A percentile compares a stretch with the other conserved stretches of the same genome.
Evolutionary conservation across 352 stramenopile genomes (phyloP).

Genomic region (Nothophytophthora sp.): DNA sequence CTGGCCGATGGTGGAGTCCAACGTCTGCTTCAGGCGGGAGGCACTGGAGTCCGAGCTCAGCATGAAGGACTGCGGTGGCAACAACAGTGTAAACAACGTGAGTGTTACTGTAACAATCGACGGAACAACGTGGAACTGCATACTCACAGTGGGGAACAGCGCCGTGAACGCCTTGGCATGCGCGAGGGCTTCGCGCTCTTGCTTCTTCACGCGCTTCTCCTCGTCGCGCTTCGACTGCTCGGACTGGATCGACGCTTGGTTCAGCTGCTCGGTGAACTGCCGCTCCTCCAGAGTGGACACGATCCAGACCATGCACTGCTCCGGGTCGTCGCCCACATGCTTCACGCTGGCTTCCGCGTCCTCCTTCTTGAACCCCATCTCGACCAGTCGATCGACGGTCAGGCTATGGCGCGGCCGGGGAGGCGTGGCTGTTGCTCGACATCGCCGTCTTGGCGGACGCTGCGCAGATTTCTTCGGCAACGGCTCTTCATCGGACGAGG

Average conservation of each 20-base stretch:
- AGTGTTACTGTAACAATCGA: neutral
- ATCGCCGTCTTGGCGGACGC: slow-evolving; percentile 7
- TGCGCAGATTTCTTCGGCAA: slow-evolving; percentile 15
- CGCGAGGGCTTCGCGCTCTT: slow-evolving; percentile 53
- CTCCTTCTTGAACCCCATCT: slow-evolving; percentile 63
- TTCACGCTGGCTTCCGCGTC: slow-evolving; percentile 67
- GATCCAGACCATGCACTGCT: slow-evolving; percentile 85
- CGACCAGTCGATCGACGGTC: slow-evolving; percentile 53
- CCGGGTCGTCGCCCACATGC: slow-evolving; percentile 53
- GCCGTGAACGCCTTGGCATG: slow-evolving; percentile 58
- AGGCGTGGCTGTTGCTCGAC: slow-evolving; percentile 14
- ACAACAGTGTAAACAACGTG: neutral
- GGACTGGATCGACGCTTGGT: slow-evolving; percentile 76
- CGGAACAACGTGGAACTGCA: neutral
- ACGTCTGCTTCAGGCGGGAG: slow-evolving; percentile 39
- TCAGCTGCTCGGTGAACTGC: slow-evolving; percentile 70
- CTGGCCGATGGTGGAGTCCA: slow-evolving; percentile 52
- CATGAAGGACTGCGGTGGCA: slow-evolving; percentile 55
- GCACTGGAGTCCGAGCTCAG: slow-evolving; percentile 37
- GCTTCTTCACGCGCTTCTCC: slow-evolving; percentile 52
- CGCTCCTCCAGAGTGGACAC: slow-evolving; percentile 72
- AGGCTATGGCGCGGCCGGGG: slow-evolving; percentile 48
- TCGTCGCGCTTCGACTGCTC: slow-evolving; percentile 70
- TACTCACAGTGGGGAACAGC: slow-evolving; percentile 64
- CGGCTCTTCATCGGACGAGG: slow-evolving; percentile 23